Evolutionary conservation across 2,329 filamentous ascomycete species (phyloP), one percentile per base, ranked within the genome.

Genomic region (Cryphonectria nitschkei): DNA sequence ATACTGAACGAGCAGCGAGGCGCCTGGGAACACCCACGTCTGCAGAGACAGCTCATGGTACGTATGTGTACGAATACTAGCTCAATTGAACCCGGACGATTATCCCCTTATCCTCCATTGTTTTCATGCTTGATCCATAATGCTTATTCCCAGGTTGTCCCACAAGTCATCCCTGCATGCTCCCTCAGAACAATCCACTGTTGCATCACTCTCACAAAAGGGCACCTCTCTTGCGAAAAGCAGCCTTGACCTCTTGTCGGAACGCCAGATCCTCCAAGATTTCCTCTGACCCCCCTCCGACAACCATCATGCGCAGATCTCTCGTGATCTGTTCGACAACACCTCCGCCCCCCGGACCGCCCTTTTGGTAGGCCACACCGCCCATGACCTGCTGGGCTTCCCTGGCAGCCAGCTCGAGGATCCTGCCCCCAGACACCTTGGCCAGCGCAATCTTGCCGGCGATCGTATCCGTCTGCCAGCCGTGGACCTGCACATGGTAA

Each of bases 311-410:
- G 34, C 84, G 77, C 46, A 86, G 76, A 75, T 86, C 84, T 0
- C 84, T 77, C 69, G 81, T 84, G 58, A 86, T 83, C 74, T 86
- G 84, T 76, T 86, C 84, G 26, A 86, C 77, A 3, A 79, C 76
- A 2, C 81, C 82, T 0, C 84, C 84, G 14, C 81, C 66, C 2
- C 69, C 67, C 1, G 69, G 80, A 0, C 84, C 83, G 64, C 76
- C 75, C 37, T 80, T 81, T 70, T 84, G 82, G 73, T 86, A 86
- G 7, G 83, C 84, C 16, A 82, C 79, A 3, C 84, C 84, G 6
- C 84, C 84, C 74, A 86, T 82, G 26, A 85, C 78, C 74, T 86
- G 84, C 76, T 86, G 84, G 1, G 84, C 82, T 74, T 86, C 84
- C 1, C 84, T 77, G 63, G 82, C 83, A 5, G 82, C 84, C 75